Evolutionary conservation across 1,139 yeast species (phyloP), one percentile per base, ranked within the genome.

Genomic region (Yamadazyma triangularis): DNA sequence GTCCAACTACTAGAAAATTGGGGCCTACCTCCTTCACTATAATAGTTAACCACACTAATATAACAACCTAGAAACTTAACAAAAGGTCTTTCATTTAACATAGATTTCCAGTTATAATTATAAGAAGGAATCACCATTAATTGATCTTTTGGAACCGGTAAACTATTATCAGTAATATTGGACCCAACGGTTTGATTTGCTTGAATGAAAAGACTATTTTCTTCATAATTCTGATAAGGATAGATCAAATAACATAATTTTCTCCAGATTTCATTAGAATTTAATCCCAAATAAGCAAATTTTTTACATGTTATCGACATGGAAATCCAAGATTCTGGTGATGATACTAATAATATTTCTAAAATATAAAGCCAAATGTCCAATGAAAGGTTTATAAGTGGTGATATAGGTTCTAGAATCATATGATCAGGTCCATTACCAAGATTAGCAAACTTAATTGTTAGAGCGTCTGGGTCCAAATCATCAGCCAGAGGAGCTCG

Each of bases 31-130:
- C 96, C 95, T 48, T 85, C 85, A 36, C 94, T 72, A 43, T 84
- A 73, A 54, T 87, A 89, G 40, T 85, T 83, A 32, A 91, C 83
- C 9, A 83, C 85, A 46, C 94, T 79, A 19, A 91, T 84, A 50
- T 89, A 91, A 23, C 88, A 72, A 1, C 98, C 98, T 30, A 76
- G 64, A 51, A 77, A 86, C 47, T 89, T 81, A 14, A 89, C 47
- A 45, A 81, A 81, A 0, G 97, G 96, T 20, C 72, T 42, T 15
- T 50, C 39, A 8, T 43, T 40, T 15, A 62, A 47, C 87, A 81
- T 79, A 13, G 51, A 40, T 31, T 62, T 64, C 78, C 82, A 77
- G 23, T 79, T 63, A 32, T 60, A 56, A 28, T 64, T 64, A 63
- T 77, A 79, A 15, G 61, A 56, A 2, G 65, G 60, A 8, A 72